Evolutionary conservation across 306 rosid species (phyloP), one percentile per base, ranked within the genome.

Genomic region (Ceratonia siliqua): DNA sequence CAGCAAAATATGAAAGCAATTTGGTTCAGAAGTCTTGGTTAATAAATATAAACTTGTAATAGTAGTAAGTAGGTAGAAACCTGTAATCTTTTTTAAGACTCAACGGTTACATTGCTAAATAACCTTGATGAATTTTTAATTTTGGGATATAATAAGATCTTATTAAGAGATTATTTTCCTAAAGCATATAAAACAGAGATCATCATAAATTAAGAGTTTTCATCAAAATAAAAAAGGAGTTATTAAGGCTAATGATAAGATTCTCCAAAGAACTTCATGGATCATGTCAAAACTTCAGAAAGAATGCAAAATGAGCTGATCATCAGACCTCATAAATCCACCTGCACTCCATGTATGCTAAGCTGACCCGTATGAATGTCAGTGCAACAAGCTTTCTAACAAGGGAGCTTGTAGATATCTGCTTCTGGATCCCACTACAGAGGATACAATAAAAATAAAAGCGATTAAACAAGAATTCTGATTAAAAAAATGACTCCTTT

Each of bases 381-480:
- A 87, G 84, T 48, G 91, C 98, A 6, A 94, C 78, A 84, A 89
- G 89, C 89, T 90, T 91, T 70, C 94, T 91, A 33, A 76, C 70
- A 59, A 32, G 46, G 28, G 94, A 84, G 85, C 97, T 85, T 17
- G 87, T 61, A 48, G 91, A 85, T 71, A 94, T 87, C 84, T 94
- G 98, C 82, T 90, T 94, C 74, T 85, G 91, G 68, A 94, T 94
- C 69, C 97, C 96, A 77, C 97, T 91, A 79, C 76, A 83, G 33
- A 80, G 6, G 48, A 52, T 24, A 57, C 43, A 56, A 81, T 9
- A 72, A 74, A 61, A 20, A 64, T 52, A 20, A 36, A 18, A 53
- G 67, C 43, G 18, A 58, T 24, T n/a, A n/a, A n/a, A n/a, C n/a
- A n/a, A n/a, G n/a, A n/a, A n/a, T n/a, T n/a, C n/a, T n/a, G n/a